Evolutionary conservation across 2,329 filamentous ascomycete species (phyloP).

Genomic region (Colletotrichum musae): DNA sequence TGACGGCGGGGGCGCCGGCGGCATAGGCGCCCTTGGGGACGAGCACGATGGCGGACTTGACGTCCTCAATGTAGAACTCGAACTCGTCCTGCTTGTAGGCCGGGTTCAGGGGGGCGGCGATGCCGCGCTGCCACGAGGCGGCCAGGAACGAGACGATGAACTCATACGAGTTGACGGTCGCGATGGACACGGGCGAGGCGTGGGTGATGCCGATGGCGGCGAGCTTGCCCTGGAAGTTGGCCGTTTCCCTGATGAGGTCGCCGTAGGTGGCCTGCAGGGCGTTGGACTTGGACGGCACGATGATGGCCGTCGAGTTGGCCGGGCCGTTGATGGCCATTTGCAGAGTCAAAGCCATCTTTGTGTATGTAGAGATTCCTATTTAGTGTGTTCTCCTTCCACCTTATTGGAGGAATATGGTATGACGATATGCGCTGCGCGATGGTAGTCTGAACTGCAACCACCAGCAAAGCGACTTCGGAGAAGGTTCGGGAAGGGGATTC

Average conservation of each 20-base stretch:
- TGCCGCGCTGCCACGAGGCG: conserved; percentile 85
- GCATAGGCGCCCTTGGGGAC: conserved; percentile 80
- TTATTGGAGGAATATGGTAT: conserved; percentile 21
- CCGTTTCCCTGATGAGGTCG: conserved; percentile 76
- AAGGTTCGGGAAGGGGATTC: conserved; percentile 22
- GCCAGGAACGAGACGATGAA: conserved; percentile 91
- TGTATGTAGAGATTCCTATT: not conserved
- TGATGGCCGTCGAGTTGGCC: conserved; percentile 71
- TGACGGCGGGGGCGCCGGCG: conserved; percentile 78
- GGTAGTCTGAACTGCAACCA: conserved; percentile 26
- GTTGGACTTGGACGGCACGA: conserved; percentile 76
- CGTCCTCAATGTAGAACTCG: conserved; percentile 92
- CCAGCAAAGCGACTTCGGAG: conserved; percentile 33
- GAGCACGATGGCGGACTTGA: conserved; percentile 83
- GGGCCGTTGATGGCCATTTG: conserved; percentile 65
- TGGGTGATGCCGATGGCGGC: conserved; percentile 80
- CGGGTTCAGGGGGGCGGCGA: conserved; percentile 89
- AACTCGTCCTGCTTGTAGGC: conserved; percentile 92
- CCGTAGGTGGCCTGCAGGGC: conserved; percentile 79
- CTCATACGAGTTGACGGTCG: conserved; percentile 87
- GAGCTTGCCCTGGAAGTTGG: conserved; percentile 82
- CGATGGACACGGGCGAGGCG: conserved; percentile 83
- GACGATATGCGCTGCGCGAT: conserved; percentile 10
- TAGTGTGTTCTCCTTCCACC: not conserved
- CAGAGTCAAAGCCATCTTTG: conserved; percentile 60